Base-by-base conservation (phyloP, 768 basidiomycete species). In the Saitozyma sp. region DNA sequence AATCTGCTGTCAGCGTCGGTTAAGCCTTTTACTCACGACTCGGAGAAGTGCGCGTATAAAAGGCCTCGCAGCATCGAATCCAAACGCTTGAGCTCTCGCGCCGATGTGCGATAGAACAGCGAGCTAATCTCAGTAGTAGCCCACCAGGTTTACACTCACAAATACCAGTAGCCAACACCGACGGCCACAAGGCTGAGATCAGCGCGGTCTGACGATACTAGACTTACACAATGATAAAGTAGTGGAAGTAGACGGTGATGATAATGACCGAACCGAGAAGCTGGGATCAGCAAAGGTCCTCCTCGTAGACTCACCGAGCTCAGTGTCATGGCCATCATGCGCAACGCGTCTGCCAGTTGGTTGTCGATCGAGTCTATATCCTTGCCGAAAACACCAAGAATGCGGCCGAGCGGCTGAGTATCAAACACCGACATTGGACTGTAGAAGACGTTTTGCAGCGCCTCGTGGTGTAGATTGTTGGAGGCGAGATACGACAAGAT, bases 21-120 rank as follows among this genome's bases (percentile, higher is more conserved):
- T 6, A 8, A 29, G 50, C 14, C 87, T 83, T 91, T 75, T 10
- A 87, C 45, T 63, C 91, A 82, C 58, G 88, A 89, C 80, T 96
- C 92, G 2, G 90, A 90, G 78, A 95, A 95, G 74, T 93, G 91
- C 0, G 90, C 87, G 75, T 95, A 95, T 16, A 97, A 79, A 0
- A 89, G 86, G 0, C 89, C 89, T n/a, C 93, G 87, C 42, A 95
- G 78, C 20, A 95, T 84, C 17, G 91, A 87, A 80, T 96, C 73
- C 6, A 77, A 64, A 1, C 73, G 67, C 83, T 93, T 94, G 59
- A 93, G 79, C 78, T 95, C 92, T 66, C 92, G 82, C 10, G 92
- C 89, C 73, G 89, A 90, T 0, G 88, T 83, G 20, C 91, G 86
- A 68, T 94, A 95, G 82, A 91, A 94, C 9, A 83, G 78, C 1